These are phyloP conservation scores for Daldinia concentrica DNA, from an alignment of 495 filamentous ascomycete species.

Conservation along the genomic window DNA sequence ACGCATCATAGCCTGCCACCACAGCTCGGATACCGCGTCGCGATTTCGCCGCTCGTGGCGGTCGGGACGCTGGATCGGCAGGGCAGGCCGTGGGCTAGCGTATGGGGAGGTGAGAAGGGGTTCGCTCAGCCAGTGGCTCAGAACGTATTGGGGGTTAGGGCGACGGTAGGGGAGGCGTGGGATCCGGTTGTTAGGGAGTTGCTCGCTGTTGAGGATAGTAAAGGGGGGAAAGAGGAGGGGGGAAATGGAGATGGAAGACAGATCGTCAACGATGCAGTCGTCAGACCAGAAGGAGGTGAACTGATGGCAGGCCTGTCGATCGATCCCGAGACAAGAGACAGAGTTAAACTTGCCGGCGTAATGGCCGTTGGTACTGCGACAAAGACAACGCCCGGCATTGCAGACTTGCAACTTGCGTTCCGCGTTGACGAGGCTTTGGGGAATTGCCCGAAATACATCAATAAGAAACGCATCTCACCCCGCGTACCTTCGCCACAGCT, in stretches of 20 bases:
- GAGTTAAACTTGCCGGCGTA: constrained; percentile 74
- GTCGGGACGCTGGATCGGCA: constrained; percentile 72
- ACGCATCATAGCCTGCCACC: constrained; percentile 65
- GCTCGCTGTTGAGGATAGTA: constrained; percentile 43
- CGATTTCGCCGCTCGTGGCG: constrained; percentile 69
- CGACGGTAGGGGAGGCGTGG: constrained; percentile 63
- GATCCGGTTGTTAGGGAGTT: constrained; percentile 68
- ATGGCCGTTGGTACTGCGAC: constrained; percentile 64
- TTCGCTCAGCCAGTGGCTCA: constrained; percentile 68
- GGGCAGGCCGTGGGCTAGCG: constrained; percentile 74
- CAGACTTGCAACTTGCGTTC: constrained; percentile 71
- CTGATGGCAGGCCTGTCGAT: constrained; percentile 71
- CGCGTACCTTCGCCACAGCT: constrained; percentile 62
- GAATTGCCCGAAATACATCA: constrained; percentile 88
- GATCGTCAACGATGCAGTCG: constrained; percentile 43
- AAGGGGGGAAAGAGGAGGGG: constrained; percentile 50
- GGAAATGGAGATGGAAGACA: constrained; percentile 8
- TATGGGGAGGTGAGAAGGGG: constrained; percentile 76
- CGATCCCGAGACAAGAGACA: constrained; percentile 69
- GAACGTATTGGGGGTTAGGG: constrained; percentile 67
- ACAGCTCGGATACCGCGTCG: constrained; percentile 62
- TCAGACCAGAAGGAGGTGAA: constrained; percentile 42
- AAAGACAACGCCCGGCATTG: constrained; percentile 42
- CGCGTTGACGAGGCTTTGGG: constrained; percentile 74
- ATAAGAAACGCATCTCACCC: constrained; percentile 70